Base-by-base conservation (phyloP, 2,329 filamentous ascomycete genomes). In the Escovopsis sp. region DNA sequence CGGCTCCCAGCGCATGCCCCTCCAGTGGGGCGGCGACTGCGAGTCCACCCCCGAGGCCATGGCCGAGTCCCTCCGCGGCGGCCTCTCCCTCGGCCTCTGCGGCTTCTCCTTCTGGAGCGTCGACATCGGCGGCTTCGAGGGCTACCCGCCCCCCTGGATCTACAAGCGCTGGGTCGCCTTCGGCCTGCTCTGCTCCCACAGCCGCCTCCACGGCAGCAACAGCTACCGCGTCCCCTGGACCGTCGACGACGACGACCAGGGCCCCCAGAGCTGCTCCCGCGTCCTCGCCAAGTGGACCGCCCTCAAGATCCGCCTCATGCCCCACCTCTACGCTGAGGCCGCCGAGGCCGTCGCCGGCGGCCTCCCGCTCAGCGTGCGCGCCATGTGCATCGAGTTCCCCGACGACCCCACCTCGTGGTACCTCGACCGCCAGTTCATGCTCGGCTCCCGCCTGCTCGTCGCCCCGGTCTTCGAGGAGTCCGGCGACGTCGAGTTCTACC, bases 131-230 rank as follows among this genome's bases (percentile, higher is more conserved):
- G 79, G 79, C 1, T 83, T 85, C 50, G 81, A 85, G 53, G 81
- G 81, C 3, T 70, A 61, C 4, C 80, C 81, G 4, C 70, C 67
- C 2, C 76, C 74, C 0, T 78, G 75, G 63, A 72, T 85, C 50
- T 85, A 85, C 60, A 85, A 84, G 62, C 74, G 81, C 39, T 85
- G 81, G 81, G 79, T 84, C 6, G 79, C 79, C n/a, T 83, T 84
- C 57, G 81, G 81, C 0, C 66, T 84, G 2, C 61, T 85, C 34
- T 83, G 78, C 49, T 75, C 73, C 9, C 81, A 85, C 57, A 81
- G 76, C 32, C 71, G 80, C 12, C 67, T 85, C 10, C 81, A 85
- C 54, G 81, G 81, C 2, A 79, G 74, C 39, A 72, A 67, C 45
- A 80, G 75, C 4, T 85, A 83, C 60, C 76, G 81, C 14, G 79